Evolutionary conservation across 495 filamentous ascomycete species (phyloP), one percentile per base, ranked within the genome.

Genomic region (Barbatosphaeria neglecta): DNA sequence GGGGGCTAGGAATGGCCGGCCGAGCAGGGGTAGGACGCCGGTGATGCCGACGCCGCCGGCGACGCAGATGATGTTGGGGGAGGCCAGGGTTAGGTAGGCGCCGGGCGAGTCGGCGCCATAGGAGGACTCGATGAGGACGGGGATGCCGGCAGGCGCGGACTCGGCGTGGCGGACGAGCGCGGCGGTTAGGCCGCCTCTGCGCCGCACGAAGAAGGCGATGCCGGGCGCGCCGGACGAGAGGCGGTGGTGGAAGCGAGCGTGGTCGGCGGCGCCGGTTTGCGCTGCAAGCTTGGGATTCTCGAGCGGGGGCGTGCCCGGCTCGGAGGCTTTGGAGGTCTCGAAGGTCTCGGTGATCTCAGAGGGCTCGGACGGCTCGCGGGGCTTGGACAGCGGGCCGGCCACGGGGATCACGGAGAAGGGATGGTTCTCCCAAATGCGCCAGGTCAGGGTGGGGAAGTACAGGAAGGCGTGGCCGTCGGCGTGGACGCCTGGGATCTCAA

Each of bases 341-440:
- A 11, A 6, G n/a, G 9, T 42, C 7, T 9, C n/a, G 22, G 6
- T 20, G 20, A 6, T 22, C 40, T 13, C 16, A 20, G 40, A 4
- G 16, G 16, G 17, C 11, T 42, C 40, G 11, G 11, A 11, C 4
- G 7, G 4, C 40, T 23, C 9, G 40, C 40, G 1, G n/a, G n/a
- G n/a, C n/a, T n/a, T n/a, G n/a, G n/a, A n/a, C n/a, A n/a, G n/a
- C n/a, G n/a, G n/a, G n/a, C n/a, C n/a, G n/a, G n/a, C n/a, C n/a
- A n/a, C n/a, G n/a, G n/a, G n/a, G n/a, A n/a, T n/a, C n/a, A 57
- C 55, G n/a, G 68, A 72, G 48, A 70, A 72, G 1, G 68, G 68
- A 46, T 72, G 68, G 41, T 68, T 72, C 48, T 70, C 63, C 68
- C 68, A 70, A 6, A 60, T 37, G 0, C 63, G 56, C 56, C 53